Evolutionary conservation across 768 basidiomycete genomes (phyloP).

Genomic region (Tylopilus vinaceipallidus): DNA sequence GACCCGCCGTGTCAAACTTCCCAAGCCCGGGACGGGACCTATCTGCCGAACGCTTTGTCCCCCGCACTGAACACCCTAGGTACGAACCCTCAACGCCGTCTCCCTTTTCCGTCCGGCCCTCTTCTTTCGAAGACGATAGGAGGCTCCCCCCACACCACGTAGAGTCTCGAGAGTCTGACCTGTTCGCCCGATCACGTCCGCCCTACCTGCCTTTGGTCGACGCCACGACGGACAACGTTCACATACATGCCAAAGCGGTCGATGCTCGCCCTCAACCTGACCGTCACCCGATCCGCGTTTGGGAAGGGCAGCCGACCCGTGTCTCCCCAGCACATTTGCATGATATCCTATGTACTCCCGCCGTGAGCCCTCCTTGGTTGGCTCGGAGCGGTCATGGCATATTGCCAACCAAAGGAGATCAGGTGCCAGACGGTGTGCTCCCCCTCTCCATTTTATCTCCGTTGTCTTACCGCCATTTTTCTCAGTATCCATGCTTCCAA

Average conservation of each 20-base stretch:
- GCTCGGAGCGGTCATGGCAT: not conserved
- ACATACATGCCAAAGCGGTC: not conserved
- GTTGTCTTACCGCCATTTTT: constrained; percentile 5
- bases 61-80: constrained; percentile 6
- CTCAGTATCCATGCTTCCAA: constrained; percentile 4
- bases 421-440: constrained; percentile 6
- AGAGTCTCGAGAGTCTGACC: constrained; percentile 5
- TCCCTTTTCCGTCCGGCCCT: constrained; percentile 1
- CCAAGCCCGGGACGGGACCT: constrained; percentile 14
- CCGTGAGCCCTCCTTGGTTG: not conserved
- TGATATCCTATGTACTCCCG: not conserved
- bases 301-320: constrained; percentile 22
- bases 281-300: constrained; percentile 27
- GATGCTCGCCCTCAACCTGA: constrained; percentile 5
- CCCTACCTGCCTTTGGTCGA: not conserved
- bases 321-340: constrained; percentile 10
- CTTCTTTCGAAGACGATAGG: constrained; percentile 9
- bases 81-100: constrained; percentile 14
- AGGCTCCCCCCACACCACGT: not conserved
- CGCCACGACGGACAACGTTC: not conserved
- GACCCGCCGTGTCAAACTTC: constrained; percentile 13
- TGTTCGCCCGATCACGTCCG: constrained; percentile 5
- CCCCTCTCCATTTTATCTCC: not conserved
- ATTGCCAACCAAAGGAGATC: not conserved
- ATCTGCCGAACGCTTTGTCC: constrained; percentile 12